Conservation (phyloP, 1,139 yeast species). For the Taphrina confusa region DNA sequence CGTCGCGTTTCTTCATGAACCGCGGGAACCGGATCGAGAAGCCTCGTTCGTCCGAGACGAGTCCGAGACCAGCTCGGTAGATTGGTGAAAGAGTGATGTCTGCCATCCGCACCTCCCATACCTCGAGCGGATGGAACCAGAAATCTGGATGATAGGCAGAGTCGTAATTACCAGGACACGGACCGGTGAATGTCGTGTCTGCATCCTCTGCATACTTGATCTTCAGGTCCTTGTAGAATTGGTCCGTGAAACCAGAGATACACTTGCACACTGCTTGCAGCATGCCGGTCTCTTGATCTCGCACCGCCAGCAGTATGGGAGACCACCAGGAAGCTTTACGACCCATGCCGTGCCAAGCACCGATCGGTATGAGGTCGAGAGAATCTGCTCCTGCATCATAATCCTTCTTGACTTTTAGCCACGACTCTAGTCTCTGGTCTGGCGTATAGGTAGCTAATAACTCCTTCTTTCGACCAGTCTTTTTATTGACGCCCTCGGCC, state of each 20-base stretch:
- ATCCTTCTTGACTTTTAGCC: constrained; percentile 43
- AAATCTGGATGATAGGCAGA: constrained; percentile 48
- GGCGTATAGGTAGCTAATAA: constrained; percentile 42
- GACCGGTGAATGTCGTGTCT: constrained; percentile 22
- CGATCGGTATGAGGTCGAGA: constrained; percentile 42
- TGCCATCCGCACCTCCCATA: constrained; percentile 93
- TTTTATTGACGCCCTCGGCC: background rate
- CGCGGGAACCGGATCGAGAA: constrained; percentile 90
- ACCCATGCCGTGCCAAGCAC: constrained; percentile 43
- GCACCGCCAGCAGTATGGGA: constrained; percentile 42
- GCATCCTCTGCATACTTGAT: constrained; percentile 38
- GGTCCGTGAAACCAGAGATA: constrained; percentile 42
- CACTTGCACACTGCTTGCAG: constrained; percentile 42
- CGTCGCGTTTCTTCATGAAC: constrained; percentile 80
- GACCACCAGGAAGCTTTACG: constrained; percentile 42
- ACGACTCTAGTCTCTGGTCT: constrained; percentile 41
- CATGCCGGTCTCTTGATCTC: constrained; percentile 41
- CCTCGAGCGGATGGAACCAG: constrained; percentile 87
- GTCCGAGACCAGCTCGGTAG: constrained; percentile 67
- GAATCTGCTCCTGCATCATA: constrained; percentile 42
- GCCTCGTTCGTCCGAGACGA: constrained; percentile 62
- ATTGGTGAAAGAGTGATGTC: constrained; percentile 90
- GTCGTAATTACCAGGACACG: constrained; percentile 16
- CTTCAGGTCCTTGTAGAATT: constrained; percentile 39
- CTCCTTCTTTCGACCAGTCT: constrained; percentile 26